Conservation (phyloP, 106 monocot genomes). For the Ottelia alismoides region DNA sequence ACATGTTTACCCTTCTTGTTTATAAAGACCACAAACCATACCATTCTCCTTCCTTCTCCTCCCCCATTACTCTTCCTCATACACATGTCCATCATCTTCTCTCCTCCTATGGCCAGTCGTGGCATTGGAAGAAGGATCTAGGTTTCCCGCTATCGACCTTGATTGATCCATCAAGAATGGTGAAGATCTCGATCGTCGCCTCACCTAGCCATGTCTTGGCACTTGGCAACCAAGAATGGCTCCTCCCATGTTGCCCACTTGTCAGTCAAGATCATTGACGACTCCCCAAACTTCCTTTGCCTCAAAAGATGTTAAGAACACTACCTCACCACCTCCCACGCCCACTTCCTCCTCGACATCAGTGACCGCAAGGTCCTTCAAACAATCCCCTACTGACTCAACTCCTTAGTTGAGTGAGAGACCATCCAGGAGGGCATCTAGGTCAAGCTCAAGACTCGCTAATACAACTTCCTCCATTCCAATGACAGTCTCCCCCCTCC, state of each 20-base stretch:
- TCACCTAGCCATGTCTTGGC: too few relatives aligned
- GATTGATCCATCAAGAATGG: too few relatives aligned
- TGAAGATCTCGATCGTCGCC: too few relatives aligned
- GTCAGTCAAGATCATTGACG: constrained; percentile 13
- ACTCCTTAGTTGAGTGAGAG: constrained; percentile 73
- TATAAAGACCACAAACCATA: too few relatives aligned
- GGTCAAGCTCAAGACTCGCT: constrained; percentile 27
- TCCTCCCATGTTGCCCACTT: constrained; percentile 15
- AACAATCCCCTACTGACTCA: constrained; percentile 33
- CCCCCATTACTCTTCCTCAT: too few relatives aligned
- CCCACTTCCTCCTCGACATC: constrained; percentile 55
- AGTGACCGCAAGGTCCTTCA: constrained; percentile 62
- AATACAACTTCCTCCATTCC: constrained; percentile 41
- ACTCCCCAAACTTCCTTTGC: constrained; percentile 15
- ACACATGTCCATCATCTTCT: too few relatives aligned
- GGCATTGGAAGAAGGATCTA: too few relatives aligned
- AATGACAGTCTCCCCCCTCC: constrained; percentile 62
- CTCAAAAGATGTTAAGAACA: constrained; percentile 32
- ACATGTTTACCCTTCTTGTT: too few relatives aligned
- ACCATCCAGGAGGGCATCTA: constrained; percentile 44
- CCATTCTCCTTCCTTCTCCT: too few relatives aligned
- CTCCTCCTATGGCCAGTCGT: too few relatives aligned
- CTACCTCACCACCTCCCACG: constrained; percentile 66
- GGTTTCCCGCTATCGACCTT: too few relatives aligned
- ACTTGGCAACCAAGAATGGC: constrained; percentile 15